Evolutionary conservation across 495 filamentous ascomycete genomes (phyloP), one percentile per base, ranked within the genome.

Genomic region (Penicillium taxi): DNA sequence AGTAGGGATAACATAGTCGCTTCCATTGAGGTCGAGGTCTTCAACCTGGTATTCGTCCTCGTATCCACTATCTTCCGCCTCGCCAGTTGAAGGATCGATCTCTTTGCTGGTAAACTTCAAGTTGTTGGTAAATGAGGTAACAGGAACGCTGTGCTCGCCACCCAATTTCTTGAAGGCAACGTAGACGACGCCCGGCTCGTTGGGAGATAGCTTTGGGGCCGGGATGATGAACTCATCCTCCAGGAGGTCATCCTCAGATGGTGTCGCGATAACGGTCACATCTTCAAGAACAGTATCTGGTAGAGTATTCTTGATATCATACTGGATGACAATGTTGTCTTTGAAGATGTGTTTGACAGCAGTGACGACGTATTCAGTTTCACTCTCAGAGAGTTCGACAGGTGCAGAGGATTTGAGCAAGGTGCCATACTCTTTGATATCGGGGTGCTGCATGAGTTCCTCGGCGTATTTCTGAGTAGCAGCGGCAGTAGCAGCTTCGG

Each of bases 21-120:
- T 88, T 41, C 89, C 90, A 20, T 74, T 74, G 35, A 98, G 74
- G 32, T 96, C 93, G 37, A 98, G 77, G 53, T 96, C 90, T 40
- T 91, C 85, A 39, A 96, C 86, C 63, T 95, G 82, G 57, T 98
- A 98, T 62, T 98, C 91, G 49, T 98, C 91, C 15, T 96, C 89
- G 50, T 96, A 96, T 23, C 93, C 91, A 27, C 58, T 70, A 9
- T 94, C 87, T 53, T 98, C 93, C 1, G 93, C 85, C 58, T 96
- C 86, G 45, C 80, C 77, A 15, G 87, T 95, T n/a, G 81, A 81
- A 4, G 91, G 91, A 49, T 98, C 91, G 34, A 98, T 93, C 62
- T 98, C 91, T 59, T 94, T 94, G 68, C 81, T 90, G 15, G 88
- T 96, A 56, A 98, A 98, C 61, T 93, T 96, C 36, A 98, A 77